Base-by-base conservation (phyloP, 1,139 yeast genomes). In the Debaryomycetaceae sp. region DNA sequence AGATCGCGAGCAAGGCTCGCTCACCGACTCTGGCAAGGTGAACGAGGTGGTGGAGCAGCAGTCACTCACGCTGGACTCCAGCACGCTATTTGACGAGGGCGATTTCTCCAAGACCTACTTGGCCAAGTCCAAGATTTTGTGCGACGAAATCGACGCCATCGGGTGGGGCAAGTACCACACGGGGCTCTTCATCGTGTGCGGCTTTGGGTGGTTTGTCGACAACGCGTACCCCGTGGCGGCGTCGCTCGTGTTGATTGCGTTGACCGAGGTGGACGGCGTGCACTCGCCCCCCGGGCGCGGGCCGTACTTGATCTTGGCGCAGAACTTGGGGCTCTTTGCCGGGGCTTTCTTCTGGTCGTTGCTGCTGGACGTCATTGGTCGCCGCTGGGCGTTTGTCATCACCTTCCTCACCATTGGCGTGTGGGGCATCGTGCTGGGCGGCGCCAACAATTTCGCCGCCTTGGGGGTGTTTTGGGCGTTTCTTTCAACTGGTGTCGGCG, bases 401-500 rank as follows among this genome's bases (percentile, higher is more conserved):
- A 65, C 72, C 3, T 64, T 65, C 39, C 45, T 65, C 31, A 49
- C 61, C 34, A 65, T 68, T 2, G 69, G 70, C 1, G 41, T 63
- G 1, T 64, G 61, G 46, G 61, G 67, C 1, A 42, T 54, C 2
- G 44, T 56, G 17, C 61, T 69, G 1, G 72, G 71, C 1, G 47
- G 61, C 1, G 46, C 63, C 9, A 70, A 71, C 5, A 64, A 56
- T 35, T 65, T 65, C 45, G 68, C 59, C 4, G 62, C 68, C 14
- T 39, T 61, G 7, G 69, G 67, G 2, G 50, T 53, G 0, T 63
- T 63, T 42, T 57, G 46, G 18, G 52, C 69, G 1, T 49, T 65
- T 13, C 65, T 71, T 70, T 58, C 66, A 37, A 58, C 63, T 43
- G 71, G 72, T 0, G 71, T 65, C 4, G 71, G 71, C 2, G 72